phyloP scores from a whole-genome alignment of 1,284 basidiomycete genomes.

The Pseudozyma hubeiensis region DNA sequence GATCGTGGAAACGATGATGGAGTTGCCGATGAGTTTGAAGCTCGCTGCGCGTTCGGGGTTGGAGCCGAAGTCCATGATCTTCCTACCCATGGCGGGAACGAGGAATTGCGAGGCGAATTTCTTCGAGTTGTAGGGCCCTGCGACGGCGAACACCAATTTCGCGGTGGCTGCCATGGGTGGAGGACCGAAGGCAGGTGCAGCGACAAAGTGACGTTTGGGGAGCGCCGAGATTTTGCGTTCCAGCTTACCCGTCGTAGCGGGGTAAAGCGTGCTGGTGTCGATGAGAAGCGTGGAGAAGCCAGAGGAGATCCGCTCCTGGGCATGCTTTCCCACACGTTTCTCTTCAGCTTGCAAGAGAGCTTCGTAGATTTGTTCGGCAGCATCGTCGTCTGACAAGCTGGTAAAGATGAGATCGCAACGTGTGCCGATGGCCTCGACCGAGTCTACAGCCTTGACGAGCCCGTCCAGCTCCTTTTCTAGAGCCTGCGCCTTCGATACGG shows the following conservation, averaged over 20 bases:
- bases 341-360: conserved; percentile 73
- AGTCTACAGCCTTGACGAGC: conserved; percentile 74
- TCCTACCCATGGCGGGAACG: conserved; percentile 81
- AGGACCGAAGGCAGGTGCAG: conserved; percentile 80
- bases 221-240: conserved; percentile 77
- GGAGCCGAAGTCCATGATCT: conserved; percentile 74
- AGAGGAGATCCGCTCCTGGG: conserved; percentile 55
- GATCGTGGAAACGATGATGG: conserved; percentile 70
- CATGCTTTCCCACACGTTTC: conserved; percentile 67
- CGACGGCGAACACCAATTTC: conserved; percentile 80
- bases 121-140: conserved; percentile 85
- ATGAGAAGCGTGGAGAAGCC: conserved; percentile 38
- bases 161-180: conserved; percentile 75
- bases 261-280: conserved; percentile 58
- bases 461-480: conserved; percentile 73
- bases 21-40: conserved; percentile 77
- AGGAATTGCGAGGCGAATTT: conserved; percentile 79
- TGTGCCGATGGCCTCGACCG: conserved; percentile 74
- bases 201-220: conserved; percentile 77
- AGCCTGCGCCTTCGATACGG: conserved; percentile 74
- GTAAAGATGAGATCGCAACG: conserved; percentile 85
- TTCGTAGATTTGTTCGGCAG: conserved; percentile 78
- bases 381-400: conserved; percentile 79
- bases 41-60: conserved; percentile 79
- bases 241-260: conserved; percentile 72